Percentiles rank a stretch among this genome's conserved stretches.
Conservation (phyloP, 139 green algal genomes). For the Edaphochlamys debaryana region DNA sequence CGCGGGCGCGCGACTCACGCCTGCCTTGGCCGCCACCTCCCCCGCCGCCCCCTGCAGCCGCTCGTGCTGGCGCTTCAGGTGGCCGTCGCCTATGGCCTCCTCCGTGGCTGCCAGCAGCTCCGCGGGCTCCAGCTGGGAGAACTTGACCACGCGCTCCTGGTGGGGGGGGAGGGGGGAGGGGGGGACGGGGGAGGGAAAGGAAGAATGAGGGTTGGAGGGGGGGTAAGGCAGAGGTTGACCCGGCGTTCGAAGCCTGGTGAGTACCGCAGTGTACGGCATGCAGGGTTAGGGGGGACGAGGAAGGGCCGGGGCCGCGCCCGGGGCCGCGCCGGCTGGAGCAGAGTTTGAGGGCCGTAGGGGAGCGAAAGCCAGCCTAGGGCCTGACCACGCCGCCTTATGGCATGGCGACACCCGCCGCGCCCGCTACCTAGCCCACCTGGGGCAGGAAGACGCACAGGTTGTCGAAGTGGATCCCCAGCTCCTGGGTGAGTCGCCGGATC, state of each 20-base stretch:
- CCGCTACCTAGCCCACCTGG: slow-evolving; percentile 15
- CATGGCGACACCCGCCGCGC: no score
- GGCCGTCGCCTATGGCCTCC: slow-evolving; percentile 80
- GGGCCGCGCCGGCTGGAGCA: no score
- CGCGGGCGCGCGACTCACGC: no score
- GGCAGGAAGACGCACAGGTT: slow-evolving; percentile 90
- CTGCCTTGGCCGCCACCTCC: no score
- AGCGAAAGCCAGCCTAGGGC: no score
- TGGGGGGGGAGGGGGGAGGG: background rate
- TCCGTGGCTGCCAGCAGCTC: slow-evolving; percentile 91
- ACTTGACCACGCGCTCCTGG: slow-evolving; percentile 91
- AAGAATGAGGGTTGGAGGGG: background rate
- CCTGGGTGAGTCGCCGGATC: slow-evolving; percentile 68
- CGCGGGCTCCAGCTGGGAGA: slow-evolving; percentile 80
- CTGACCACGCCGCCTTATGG: no score
- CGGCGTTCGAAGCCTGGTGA: no score
- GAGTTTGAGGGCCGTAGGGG: no score
- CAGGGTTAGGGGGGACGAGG: no score
- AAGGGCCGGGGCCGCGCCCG: no score
- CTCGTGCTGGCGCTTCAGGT: slow-evolving; percentile 78
- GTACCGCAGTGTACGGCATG: no score
- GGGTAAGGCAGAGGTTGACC: no score
- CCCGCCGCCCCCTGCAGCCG: slow-evolving; percentile 69
- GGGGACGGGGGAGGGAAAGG: background rate
- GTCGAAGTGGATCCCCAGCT: slow-evolving; percentile 93